Conservation (phyloP, 371 early-diverging fungal genomes). For the Mortierella sp. region DNA sequence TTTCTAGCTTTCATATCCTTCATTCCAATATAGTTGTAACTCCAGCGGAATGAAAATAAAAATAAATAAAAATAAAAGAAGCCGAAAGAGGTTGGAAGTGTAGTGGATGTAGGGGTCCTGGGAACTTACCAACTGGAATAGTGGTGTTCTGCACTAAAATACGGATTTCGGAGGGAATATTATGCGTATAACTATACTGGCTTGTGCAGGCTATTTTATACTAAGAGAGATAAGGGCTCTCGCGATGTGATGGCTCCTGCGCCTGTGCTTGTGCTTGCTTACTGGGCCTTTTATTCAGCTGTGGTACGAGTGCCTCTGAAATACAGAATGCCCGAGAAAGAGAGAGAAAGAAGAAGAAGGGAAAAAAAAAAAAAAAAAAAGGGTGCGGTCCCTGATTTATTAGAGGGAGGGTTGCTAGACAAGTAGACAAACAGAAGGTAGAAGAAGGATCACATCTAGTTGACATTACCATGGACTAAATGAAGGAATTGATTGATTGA, state of each 20-base stretch:
- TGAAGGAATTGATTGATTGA: not conserved
- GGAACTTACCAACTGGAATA: conserved; percentile 2
- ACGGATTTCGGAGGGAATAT: not conserved
- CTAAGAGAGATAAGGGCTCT: conserved; percentile 6
- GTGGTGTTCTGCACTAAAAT: not conserved
- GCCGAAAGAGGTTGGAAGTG: too few relatives aligned
- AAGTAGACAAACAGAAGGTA: too few relatives aligned
- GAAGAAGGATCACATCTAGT: too few relatives aligned
- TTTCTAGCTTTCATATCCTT: not conserved
- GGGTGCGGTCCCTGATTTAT: too few relatives aligned
- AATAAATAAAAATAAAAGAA: not conserved
- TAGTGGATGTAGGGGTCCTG: not conserved
- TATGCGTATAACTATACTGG: not conserved
- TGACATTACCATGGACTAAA: not conserved
- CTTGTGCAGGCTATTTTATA: not conserved
- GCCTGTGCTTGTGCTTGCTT: conserved; percentile 11
- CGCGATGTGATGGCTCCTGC: conserved; percentile 10
- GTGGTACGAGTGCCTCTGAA: not conserved
- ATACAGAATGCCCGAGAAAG: not conserved
- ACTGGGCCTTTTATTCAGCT: not conserved
- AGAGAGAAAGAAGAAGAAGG: conserved; percentile 1
- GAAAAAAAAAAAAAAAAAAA: conserved; percentile 1
- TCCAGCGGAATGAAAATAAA: not conserved
- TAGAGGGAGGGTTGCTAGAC: too few relatives aligned
- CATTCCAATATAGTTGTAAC: not conserved